Evolutionary conservation across 148 eudicot species (phyloP).

Genomic region (Rhododendron ferrugineum): DNA sequence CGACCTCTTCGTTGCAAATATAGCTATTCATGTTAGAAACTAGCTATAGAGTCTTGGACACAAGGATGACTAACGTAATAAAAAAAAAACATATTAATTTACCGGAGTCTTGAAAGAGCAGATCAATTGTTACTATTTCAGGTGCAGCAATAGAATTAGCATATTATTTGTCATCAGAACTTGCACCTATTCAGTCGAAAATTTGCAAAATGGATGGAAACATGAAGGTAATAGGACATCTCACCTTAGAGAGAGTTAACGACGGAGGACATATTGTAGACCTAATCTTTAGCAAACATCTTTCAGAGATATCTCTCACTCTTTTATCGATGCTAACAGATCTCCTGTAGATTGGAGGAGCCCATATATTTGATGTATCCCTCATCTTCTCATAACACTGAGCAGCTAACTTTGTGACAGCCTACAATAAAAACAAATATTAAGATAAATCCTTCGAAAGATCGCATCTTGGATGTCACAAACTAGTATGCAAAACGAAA

Average conservation of each 20-base stretch:
- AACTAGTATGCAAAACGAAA: neutral
- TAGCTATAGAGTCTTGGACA: neutral
- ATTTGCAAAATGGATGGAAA: neutral
- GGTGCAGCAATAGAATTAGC: neutral
- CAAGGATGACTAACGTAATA: neutral
- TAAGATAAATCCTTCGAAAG: neutral
- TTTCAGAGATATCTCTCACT: slow-evolving; percentile 69
- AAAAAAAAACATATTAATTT: neutral
- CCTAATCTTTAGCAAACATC: slow-evolving; percentile 64
- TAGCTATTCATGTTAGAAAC: neutral
- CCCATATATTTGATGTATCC: slow-evolving; percentile 62
- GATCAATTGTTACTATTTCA: neutral
- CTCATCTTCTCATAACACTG: slow-evolving; percentile 63
- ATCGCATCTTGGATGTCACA: neutral
- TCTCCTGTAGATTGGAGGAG: slow-evolving; percentile 79
- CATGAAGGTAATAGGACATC: neutral
- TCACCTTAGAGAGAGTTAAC: slow-evolving; percentile 61
- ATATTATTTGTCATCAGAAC: neutral
- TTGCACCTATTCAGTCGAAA: neutral
- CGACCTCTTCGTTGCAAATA: neutral
- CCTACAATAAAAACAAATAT: slow-evolving; percentile 30
- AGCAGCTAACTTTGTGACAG: slow-evolving; percentile 57
- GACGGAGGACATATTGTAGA: slow-evolving; percentile 52
- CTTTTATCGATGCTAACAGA: slow-evolving; percentile 67
- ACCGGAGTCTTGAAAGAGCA: neutral